Base-by-base conservation (phyloP, 2,329 filamentous ascomycete genomes). In the Pseudohalonectria lignicola region DNA sequence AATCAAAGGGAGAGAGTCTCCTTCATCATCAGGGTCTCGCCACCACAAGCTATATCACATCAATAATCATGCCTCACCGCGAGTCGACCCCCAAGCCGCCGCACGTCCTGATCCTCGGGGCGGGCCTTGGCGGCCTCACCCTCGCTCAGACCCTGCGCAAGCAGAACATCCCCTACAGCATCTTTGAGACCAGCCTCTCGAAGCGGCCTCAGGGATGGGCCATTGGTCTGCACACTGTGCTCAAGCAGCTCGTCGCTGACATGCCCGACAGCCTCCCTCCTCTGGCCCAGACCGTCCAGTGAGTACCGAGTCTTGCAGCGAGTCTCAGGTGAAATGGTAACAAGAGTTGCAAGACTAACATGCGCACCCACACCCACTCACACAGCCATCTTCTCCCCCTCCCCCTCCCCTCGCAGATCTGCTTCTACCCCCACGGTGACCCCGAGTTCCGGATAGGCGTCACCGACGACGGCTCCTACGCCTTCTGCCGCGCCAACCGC, bases 401-500 rank as follows among this genome's bases (percentile, higher is more conserved):
- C 5, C 31, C 40, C 19, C 39, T 54, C 8, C 47, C 49, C 1
- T 51, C 51, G 1, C 48, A 54, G 32, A 31, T 49, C 18, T 26
- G 45, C 23, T 37, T 47, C 19, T 49, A 46, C 28, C 37, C 43
- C 12, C 39, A 32, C 17, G 41, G 43, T 18, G 31, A 12, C 9
- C 31, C 4, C n/a, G 15, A 8, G 15, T 12, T 8, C 7, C 31
- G 31, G 12, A 33, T 33, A 15, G 3, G 3, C 5, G 12, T 21
- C 12, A 12, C 15, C 17, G 31, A 19, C 43, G 45, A 50, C 4
- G 49, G 48, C n/a, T 46, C 49, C 35, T 47, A 45, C 5, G 43
- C 48, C 3, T 48, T 57, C 39, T 39, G 60, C n/a, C 49, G 58
- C 23, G 54, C 50, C 12, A 52, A 54, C 35, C 53, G 58, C 10